A percentile compares a stretch with the other conserved stretches of the same genome.
Evolutionary conservation across 352 stramenopile species (phyloP).

Genomic region (Globisporangium orthogonon): DNA sequence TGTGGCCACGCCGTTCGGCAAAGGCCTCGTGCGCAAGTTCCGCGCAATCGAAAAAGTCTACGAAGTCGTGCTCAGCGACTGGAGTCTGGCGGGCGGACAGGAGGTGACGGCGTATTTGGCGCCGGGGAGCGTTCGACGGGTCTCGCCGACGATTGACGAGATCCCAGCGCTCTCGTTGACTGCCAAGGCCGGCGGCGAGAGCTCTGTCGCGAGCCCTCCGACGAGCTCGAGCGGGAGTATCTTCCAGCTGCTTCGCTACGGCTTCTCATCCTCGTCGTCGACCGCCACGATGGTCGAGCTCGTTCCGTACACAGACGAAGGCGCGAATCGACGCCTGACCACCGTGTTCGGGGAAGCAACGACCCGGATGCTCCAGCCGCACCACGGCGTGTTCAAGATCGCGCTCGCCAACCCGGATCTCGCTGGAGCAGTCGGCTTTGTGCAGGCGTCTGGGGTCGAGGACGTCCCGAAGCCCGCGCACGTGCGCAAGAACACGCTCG

Average conservation of each 20-base stretch:
- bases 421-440: conserved; percentile 33
- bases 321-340: conserved; percentile 30
- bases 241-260: conserved; percentile 66
- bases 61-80: conserved; percentile 46
- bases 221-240: conserved; percentile 35
- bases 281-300: neutral
- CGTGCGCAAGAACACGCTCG: conserved; percentile 56
- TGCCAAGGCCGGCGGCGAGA: conserved; percentile 6
- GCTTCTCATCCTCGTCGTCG: conserved; percentile 21
- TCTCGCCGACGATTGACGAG: conserved; percentile 23
- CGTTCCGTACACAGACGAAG: conserved; percentile 38
- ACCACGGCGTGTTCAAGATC: conserved; percentile 39
- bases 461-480: conserved; percentile 22
- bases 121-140: conserved; percentile 27
- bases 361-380: conserved; percentile 43
- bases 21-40: conserved; percentile 44
- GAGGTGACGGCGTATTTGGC: conserved; percentile 52
- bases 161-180: conserved; percentile 27
- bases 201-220: conserved; percentile 9
- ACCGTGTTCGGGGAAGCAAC: conserved; percentile 52
- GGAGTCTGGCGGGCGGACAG: conserved; percentile 26
- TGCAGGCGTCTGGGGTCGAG: conserved; percentile 33
- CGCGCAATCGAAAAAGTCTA: conserved; percentile 38
- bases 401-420: conserved; percentile 43
- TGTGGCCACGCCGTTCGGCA: conserved; percentile 55